These are phyloP conservation scores for Pythium biforme DNA, from an alignment of 352 stramenopile genomes.

Conservation along the genomic window DNA sequence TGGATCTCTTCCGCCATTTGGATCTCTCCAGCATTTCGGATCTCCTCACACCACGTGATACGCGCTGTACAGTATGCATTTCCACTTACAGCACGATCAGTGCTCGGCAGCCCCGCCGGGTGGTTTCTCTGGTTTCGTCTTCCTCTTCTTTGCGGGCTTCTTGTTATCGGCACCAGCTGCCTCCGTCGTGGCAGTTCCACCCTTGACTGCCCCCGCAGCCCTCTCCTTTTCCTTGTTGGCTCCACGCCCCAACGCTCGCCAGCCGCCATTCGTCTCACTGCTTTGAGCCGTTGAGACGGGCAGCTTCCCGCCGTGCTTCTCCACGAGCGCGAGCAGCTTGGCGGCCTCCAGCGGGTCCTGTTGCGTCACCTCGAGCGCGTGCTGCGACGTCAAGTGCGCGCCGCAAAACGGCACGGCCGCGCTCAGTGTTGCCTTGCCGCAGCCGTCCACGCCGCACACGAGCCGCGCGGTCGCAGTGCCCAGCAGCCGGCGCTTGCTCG, in stretches of 20 bases:
- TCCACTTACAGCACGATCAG: no score
- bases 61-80: no score
- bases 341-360: slow-evolving; percentile 59
- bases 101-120: no score
- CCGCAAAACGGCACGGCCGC: slow-evolving; percentile 41
- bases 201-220: no score
- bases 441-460: slow-evolving; percentile 39
- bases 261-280: neutral
- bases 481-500: slow-evolving; percentile 30
- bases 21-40: no score
- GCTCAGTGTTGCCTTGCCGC: slow-evolving; percentile 30
- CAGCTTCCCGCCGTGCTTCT: slow-evolving; percentile 27
- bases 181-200: no score
- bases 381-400: slow-evolving; percentile 62
- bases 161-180: no score
- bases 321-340: slow-evolving; percentile 51
- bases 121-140: no score
- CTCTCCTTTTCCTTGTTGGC: no score
- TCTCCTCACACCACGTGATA: no score
- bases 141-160: no score
- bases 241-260: neutral
- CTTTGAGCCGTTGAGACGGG: neutral
- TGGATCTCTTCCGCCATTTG: no score
- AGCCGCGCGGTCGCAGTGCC: slow-evolving; percentile 22
- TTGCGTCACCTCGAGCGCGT: slow-evolving; percentile 56